phyloP scores from a whole-genome alignment of 345 rosid genomes.

The Linum trigynum region DNA sequence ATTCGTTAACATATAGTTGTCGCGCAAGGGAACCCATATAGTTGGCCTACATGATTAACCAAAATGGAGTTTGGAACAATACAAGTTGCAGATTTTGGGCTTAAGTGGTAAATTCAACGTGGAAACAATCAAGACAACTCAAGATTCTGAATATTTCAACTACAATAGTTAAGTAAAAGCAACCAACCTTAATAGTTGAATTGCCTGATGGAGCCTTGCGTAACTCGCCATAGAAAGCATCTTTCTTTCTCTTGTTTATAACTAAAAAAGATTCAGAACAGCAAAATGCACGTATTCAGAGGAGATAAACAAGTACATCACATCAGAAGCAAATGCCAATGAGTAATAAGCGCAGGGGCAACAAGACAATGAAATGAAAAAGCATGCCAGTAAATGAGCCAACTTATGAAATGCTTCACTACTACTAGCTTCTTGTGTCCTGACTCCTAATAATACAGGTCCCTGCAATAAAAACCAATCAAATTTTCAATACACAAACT shows the following conservation, averaged over 20 bases:
- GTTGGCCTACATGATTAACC: slow-evolving; percentile 32
- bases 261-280: slow-evolving; percentile 33
- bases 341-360: background rate
- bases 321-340: background rate
- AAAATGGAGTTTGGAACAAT: background rate
- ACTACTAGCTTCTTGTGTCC: slow-evolving; percentile 83
- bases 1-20: slow-evolving; percentile 82
- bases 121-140: background rate
- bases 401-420: slow-evolving; percentile 33
- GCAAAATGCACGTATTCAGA: background rate
- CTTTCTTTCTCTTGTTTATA: slow-evolving; percentile 68
- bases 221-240: slow-evolving; percentile 80
- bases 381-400: background rate
- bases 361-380: too few species aligned
- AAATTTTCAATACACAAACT: background rate
- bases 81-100: background rate
- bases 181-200: slow-evolving; percentile 37
- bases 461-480: slow-evolving; percentile 39
- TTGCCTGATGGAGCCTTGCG: slow-evolving; percentile 38
- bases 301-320: background rate
- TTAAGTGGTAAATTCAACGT: background rate
- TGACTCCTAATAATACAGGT: slow-evolving; percentile 51
- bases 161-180: background rate
- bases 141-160: background rate
- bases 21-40: slow-evolving; percentile 90